These are phyloP conservation scores for Termitomyces sp. DNA, from an alignment of 768 basidiomycete species.

Conservation along the genomic window DNA sequence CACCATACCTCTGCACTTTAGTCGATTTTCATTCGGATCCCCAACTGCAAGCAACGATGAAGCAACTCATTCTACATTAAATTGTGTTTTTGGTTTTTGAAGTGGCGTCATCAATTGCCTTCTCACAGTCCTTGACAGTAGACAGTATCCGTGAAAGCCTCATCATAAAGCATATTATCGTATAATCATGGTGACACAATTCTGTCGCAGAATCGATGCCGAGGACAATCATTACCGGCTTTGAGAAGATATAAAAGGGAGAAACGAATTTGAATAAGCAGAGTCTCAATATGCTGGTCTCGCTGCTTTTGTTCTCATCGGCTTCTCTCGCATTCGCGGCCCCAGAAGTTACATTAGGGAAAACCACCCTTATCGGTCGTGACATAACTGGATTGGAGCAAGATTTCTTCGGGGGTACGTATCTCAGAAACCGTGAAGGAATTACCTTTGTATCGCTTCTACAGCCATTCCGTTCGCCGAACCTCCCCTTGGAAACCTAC, in stretches of 20 bases:
- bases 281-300: background rate
- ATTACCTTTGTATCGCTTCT: conserved; percentile 2
- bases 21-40: background rate
- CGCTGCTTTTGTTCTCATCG: background rate
- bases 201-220: background rate
- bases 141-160: background rate
- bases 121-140: background rate
- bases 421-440: background rate
- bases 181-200: background rate
- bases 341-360: conserved; percentile 32
- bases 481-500: conserved; percentile 42
- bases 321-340: conserved; percentile 12
- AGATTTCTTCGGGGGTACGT: conserved; percentile 44
- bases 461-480: conserved; percentile 50
- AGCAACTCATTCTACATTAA: background rate
- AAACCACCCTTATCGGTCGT: conserved; percentile 31
- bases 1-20: too few species aligned
- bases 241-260: background rate
- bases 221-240: background rate
- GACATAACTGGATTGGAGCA: conserved; percentile 27
- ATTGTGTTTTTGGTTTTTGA: background rate
- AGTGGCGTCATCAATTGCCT: too few species aligned
- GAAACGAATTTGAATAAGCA: too few species aligned
- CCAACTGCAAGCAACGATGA: too few species aligned
- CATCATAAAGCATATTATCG: background rate